phyloP scores from a whole-genome alignment of 768 basidiomycete species.

The Leccinum pellstonianum region DNA sequence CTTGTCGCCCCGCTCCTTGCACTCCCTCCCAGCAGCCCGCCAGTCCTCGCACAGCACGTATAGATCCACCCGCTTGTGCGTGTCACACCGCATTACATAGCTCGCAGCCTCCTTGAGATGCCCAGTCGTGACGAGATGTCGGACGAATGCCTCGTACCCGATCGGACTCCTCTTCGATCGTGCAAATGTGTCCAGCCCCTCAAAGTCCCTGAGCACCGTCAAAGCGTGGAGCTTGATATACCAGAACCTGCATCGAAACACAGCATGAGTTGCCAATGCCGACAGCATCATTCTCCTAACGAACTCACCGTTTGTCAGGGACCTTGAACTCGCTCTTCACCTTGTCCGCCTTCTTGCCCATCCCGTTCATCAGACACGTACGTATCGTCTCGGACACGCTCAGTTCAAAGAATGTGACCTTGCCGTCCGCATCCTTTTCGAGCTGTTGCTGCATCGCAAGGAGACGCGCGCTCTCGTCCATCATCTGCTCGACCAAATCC shows the following conservation, averaged over 20 bases:
- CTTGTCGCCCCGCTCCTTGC: constrained; percentile 87
- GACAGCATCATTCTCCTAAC: not conserved
- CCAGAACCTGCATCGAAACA: constrained; percentile 69
- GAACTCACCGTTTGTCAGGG: constrained; percentile 82
- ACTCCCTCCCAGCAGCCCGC: constrained; percentile 83
- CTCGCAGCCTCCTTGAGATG: constrained; percentile 70
- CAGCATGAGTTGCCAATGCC: not conserved
- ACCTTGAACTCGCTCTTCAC: constrained; percentile 89
- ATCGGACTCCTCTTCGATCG: constrained; percentile 90
- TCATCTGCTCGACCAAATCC: constrained; percentile 59
- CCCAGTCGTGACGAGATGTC: constrained; percentile 71
- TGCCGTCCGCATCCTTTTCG: constrained; percentile 81
- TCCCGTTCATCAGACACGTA: constrained; percentile 70
- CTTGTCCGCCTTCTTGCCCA: constrained; percentile 88
- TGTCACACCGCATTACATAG: constrained; percentile 85
- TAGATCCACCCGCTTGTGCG: constrained; percentile 76
- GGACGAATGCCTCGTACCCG: constrained; percentile 91
- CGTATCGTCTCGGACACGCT: constrained; percentile 88
- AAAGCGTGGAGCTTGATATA: constrained; percentile 86
- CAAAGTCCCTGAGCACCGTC: constrained; percentile 78
- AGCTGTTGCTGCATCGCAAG: constrained; percentile 80
- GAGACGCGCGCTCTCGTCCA: constrained; percentile 81
- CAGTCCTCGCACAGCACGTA: constrained; percentile 92
- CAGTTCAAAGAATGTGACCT: constrained; percentile 75
- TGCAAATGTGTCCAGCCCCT: constrained; percentile 80